These are phyloP conservation scores for Globisporangium nunn DNA, from an alignment of 352 stramenopile species.

Conservation along the genomic window DNA sequence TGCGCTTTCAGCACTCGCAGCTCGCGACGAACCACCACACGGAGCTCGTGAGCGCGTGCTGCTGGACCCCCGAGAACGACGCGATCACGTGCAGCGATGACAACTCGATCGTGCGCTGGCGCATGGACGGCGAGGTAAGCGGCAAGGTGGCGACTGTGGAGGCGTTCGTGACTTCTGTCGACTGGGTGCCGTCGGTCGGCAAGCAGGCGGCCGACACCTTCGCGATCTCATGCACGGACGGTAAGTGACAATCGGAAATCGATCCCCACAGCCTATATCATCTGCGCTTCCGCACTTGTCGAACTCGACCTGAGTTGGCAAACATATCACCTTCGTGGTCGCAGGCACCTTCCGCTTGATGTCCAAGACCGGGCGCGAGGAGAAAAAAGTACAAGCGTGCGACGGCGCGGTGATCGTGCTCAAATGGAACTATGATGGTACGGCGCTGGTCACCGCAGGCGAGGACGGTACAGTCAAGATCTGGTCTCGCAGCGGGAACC, in stretches of 20 bases:
- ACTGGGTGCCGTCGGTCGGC: slow-evolving; percentile 78
- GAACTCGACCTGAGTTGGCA: not conserved
- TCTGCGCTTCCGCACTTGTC: not conserved
- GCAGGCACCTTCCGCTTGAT: slow-evolving; percentile 83
- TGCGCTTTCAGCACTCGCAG: slow-evolving; percentile 80
- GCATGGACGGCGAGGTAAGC: slow-evolving; percentile 78
- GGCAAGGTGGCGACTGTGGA: slow-evolving; percentile 68
- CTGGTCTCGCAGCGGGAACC: slow-evolving; percentile 82
- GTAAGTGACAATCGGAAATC: slow-evolving; percentile 6
- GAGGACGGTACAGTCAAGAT: slow-evolving; percentile 94
- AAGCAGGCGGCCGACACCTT: slow-evolving; percentile 83
- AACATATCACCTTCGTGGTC: not conserved
- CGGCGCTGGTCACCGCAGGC: slow-evolving; percentile 83
- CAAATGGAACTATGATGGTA: slow-evolving; percentile 91
- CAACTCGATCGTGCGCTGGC: slow-evolving; percentile 77
- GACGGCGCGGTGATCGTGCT: slow-evolving; percentile 87
- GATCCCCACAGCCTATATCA: too few species aligned
- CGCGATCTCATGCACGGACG: slow-evolving; percentile 87
- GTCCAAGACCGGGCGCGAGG: slow-evolving; percentile 84
- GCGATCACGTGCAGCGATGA: slow-evolving; percentile 85
- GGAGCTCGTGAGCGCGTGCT: slow-evolving; percentile 80
- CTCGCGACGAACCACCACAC: slow-evolving; percentile 64
- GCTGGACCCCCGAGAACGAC: slow-evolving; percentile 86
- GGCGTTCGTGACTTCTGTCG: slow-evolving; percentile 66
- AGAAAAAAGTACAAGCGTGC: slow-evolving; percentile 87